Base-by-base conservation (phyloP, 1,284 basidiomycete genomes). In the Cutaneotrichosporon sp. region DNA sequence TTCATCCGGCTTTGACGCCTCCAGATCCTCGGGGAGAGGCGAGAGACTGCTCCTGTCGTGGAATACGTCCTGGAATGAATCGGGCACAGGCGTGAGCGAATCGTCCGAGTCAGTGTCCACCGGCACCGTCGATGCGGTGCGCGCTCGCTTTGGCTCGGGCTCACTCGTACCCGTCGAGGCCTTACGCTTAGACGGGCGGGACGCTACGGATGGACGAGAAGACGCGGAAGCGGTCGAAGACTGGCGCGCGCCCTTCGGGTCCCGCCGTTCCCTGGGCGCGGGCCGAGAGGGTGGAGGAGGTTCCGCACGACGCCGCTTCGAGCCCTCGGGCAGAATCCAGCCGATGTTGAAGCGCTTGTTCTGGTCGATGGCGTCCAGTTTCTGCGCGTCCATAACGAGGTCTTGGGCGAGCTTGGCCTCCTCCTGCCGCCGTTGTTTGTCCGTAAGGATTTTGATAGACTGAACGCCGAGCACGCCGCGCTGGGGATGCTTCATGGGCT, bases 271-370 rank as follows among this genome's bases (percentile, higher is more conserved):
- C n/a, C 16, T 25, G 12, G 27, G 17, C 17, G n/a, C n/a, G n/a
- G n/a, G 25, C 8, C n/a, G 41, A 17, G 25, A 16, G 6, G 41
- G 37, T 14, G 37, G 37, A 7, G 19, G 19, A 7, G 37, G 37
- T 3, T 22, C 31, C 11, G 49, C 46, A 9, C 55, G 55, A 2
- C 55, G 49, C 29, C 71, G 79, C 61, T 82, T 81, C 39, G 82
- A 80, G 26, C 85, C 88, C 9, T 83, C 77, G 9, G 90, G 88
- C 16, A 94, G 75, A 16, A 94, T 89, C 91, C 91, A 96, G 2
- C 91, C 91, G 19, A 79, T 77, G 60, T 96, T 85, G 75, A 94
- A 96, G 74, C 85, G 77, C 66, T 78, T 82, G 79, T 94, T 96
- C 33, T 86, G 86, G 51, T 82, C 82, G 1, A 70, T 57, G 80